Conservation (phyloP, 2,329 filamentous ascomycete genomes). For the Thelonectria olida region DNA sequence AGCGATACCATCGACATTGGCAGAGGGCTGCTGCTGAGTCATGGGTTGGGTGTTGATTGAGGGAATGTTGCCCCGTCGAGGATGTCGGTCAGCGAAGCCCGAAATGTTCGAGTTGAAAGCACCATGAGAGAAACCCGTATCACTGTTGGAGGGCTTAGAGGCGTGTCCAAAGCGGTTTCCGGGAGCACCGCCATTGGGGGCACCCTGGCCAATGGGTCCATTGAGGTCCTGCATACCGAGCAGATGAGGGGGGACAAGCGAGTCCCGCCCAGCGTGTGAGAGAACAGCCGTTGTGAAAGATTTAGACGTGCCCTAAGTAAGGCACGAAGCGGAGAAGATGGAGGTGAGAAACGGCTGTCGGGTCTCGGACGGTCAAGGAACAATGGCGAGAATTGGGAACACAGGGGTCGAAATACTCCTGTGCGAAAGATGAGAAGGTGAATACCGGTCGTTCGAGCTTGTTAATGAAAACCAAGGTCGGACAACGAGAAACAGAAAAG, state of each 20-base stretch:
- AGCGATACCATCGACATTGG: constrained; percentile 76
- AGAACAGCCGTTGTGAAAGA: constrained; percentile 83
- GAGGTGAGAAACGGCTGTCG: constrained; percentile 19
- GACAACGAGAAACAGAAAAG: constrained; percentile 11
- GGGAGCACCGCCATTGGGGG: constrained; percentile 52
- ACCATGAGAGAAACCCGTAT: constrained; percentile 91
- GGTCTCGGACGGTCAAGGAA: constrained; percentile 22
- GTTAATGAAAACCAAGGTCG: constrained; percentile 14
- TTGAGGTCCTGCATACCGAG: constrained; percentile 93
- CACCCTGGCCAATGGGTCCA: constrained; percentile 60
- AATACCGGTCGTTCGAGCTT: constrained; percentile 13
- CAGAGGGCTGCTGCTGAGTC: constrained; percentile 50
- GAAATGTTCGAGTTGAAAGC: constrained; percentile 88
- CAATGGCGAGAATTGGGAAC: constrained; percentile 10
- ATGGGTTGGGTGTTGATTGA: constrained; percentile 88
- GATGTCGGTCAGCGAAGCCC: constrained; percentile 87
- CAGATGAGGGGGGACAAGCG: constrained; percentile 84
- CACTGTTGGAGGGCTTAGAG: constrained; percentile 83
- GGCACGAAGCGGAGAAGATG: constrained; percentile 35
- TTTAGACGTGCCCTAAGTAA: constrained; percentile 60
- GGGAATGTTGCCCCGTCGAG: constrained; percentile 85
- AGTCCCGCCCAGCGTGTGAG: constrained; percentile 82
- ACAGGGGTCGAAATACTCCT: constrained; percentile 4
- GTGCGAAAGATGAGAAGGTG: constrained; percentile 4
- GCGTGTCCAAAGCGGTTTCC: constrained; percentile 75